Base-by-base conservation (phyloP, 192 early-diverging fungal species). In the Dissophora ornata region DNA sequence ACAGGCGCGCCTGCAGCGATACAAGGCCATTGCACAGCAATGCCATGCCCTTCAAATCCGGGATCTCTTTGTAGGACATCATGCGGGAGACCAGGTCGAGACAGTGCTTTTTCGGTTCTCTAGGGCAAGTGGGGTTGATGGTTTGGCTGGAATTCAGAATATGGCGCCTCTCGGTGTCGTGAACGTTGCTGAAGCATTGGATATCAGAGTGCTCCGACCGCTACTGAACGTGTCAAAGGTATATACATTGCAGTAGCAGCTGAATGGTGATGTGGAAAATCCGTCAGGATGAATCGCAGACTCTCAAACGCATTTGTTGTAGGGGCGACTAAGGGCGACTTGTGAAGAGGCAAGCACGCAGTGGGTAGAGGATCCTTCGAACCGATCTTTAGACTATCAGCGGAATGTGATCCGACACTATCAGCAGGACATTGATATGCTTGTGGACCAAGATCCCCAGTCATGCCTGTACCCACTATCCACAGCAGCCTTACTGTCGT, bases 71-170 rank as follows among this genome's bases (percentile, higher is more conserved):
- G 52, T 85, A 9, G 85, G 80, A 12, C 80, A 84, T 52, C 73
- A 80, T 42, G 36, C 79, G 1, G 71, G 81, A 38, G 85, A 87
- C 71, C 85, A 87, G 41, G 64, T 82, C 22, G 81, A 83, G 33
- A 83, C 80, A 0, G 59, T 71, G 9, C 40, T 86, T 21, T 74
- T 79, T 42, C 58, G 85, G 21, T 53, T 86, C 38, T 53, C 73
- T 6, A 59, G 69, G 38, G 77, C 69, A 6, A 78, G 73, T 46
- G 85, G 83, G 9, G 79, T 86, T 45, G 78, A 85, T 62, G 83
- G 85, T 11, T 64, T 87, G 11, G 45, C 79, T 22, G 85, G 79
- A 13, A 79, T 85, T 32, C 60, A 75, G 21, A 42, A 45, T 4
- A 16, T 68, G 0, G 45, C 61, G 16, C 54, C 63, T 9, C 67